Conservation (phyloP, 768 basidiomycete genomes). For the Trametes elegans region DNA sequence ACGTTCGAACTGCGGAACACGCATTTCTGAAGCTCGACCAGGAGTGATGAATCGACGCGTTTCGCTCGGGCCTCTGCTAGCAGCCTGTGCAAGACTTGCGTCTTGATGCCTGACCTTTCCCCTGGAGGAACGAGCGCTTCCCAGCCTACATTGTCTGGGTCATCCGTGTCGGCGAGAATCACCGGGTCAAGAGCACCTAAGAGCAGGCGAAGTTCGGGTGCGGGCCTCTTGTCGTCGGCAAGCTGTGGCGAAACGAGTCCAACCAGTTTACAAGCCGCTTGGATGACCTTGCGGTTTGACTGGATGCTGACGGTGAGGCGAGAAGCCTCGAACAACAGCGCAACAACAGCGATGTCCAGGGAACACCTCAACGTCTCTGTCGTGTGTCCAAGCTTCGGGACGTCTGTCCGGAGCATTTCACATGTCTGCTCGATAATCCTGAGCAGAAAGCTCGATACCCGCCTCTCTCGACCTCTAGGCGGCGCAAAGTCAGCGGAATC, state of each 20-base stretch:
- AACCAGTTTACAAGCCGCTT: conserved; percentile 56
- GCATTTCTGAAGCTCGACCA: conserved; percentile 47
- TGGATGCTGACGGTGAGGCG: conserved; percentile 64
- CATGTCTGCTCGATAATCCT: conserved; percentile 55
- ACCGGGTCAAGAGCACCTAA: conserved; percentile 67
- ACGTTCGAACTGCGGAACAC: conserved; percentile 76
- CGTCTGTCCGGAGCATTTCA: conserved; percentile 45
- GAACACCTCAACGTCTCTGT: conserved; percentile 64
- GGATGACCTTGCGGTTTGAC: conserved; percentile 59
- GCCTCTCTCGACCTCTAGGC: conserved; percentile 58
- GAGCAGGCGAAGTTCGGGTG: conserved; percentile 62
- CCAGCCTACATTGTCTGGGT: conserved; percentile 29
- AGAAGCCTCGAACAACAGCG: conserved; percentile 67
- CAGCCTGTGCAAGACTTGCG: conserved; percentile 44
- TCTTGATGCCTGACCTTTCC: conserved; percentile 58
- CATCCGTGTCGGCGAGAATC: conserved; percentile 37
- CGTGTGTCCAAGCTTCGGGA: conserved; percentile 38
- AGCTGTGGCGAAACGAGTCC: conserved; percentile 39
- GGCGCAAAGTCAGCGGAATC: conserved; percentile 35
- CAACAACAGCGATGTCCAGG: conserved; percentile 66
- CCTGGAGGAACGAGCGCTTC: conserved; percentile 49
- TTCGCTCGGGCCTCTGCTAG: conserved; percentile 17
- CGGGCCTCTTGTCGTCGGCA: conserved; percentile 48
- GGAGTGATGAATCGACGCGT: conserved; percentile 21
- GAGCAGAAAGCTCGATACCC: conserved; percentile 59